These are phyloP conservation scores for Botrytis aclada DNA, from an alignment of 2,329 filamentous ascomycete genomes.

Conservation along the genomic window DNA sequence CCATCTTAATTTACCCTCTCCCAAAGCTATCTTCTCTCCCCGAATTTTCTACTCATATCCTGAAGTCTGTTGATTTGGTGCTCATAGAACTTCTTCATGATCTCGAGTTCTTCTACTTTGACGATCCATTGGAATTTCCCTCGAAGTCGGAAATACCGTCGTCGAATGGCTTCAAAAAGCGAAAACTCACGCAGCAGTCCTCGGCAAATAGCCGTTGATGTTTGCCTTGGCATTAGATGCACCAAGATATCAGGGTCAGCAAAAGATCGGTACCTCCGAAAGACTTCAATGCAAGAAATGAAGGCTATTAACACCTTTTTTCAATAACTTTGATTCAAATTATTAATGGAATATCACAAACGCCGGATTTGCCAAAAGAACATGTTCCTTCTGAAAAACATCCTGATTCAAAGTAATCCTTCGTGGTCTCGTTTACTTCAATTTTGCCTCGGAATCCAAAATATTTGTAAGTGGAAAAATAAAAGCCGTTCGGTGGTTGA, in stretches of 20 bases:
- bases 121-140: neutral
- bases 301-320: neutral
- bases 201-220: neutral
- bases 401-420: neutral
- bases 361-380: neutral
- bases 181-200: neutral
- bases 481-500: neutral
- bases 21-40: neutral
- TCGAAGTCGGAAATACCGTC: neutral
- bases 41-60: neutral
- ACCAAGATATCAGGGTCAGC: neutral
- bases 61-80: neutral
- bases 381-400: neutral
- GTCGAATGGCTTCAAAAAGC: neutral
- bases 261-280: neutral
- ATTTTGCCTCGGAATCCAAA: neutral
- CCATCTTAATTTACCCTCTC: neutral
- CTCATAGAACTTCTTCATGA: neutral
- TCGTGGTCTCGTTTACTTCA: neutral
- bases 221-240: neutral
- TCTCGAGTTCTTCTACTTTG: neutral
- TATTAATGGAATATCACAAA: accelerated
- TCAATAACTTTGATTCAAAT: neutral
- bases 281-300: neutral
- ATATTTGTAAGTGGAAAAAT: neutral